Conservation (phyloP, 2,329 filamentous ascomycete species). For the Penicillium decumbens region DNA sequence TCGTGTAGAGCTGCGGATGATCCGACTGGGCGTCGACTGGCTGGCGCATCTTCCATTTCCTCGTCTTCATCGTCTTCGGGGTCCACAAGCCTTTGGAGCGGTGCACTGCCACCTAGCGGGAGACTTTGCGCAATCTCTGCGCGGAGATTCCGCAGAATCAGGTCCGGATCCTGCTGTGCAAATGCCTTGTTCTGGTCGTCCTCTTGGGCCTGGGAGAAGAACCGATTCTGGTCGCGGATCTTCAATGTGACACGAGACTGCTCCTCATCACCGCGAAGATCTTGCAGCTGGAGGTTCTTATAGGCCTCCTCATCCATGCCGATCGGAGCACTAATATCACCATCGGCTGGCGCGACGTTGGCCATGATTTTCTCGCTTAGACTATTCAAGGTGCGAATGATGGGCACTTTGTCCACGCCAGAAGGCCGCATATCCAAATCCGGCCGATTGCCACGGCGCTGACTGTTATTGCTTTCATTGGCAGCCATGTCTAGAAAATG, state of each 20-base stretch:
- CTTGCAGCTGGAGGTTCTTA: conserved; percentile 69
- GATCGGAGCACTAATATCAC: conserved; percentile 60
- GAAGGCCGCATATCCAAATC: conserved; percentile 84
- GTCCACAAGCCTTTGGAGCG: conserved; percentile 60
- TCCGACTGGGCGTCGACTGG: conserved; percentile 53
- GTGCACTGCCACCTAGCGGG: conserved; percentile 56
- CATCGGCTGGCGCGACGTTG: conserved; percentile 74
- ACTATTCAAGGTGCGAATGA: conserved; percentile 82
- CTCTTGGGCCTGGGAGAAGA: conserved; percentile 59
- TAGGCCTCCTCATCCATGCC: conserved; percentile 69
- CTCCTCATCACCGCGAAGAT: conserved; percentile 69
- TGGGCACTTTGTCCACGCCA: conserved; percentile 71
- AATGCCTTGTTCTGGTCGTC: conserved; percentile 54
- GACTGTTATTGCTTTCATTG: conserved; percentile 92
- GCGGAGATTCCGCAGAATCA: conserved; percentile 63
- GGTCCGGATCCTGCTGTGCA: conserved; percentile 63
- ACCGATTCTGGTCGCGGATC: conserved; percentile 78
- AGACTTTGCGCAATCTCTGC: conserved; percentile 52
- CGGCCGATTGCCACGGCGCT: conserved; percentile 77
- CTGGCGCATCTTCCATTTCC: conserved; percentile 42
- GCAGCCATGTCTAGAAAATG: conserved; percentile 88
- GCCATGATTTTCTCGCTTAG: conserved; percentile 92
- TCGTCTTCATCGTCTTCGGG: conserved; percentile 56
- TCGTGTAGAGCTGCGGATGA: conserved; percentile 62
- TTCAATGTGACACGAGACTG: conserved; percentile 78